Percentiles rank a stretch among this genome's conserved stretches.
These are phyloP conservation scores for Colletotrichum musicola DNA, from an alignment of 2,329 filamentous ascomycete genomes.

Conservation along the genomic window DNA sequence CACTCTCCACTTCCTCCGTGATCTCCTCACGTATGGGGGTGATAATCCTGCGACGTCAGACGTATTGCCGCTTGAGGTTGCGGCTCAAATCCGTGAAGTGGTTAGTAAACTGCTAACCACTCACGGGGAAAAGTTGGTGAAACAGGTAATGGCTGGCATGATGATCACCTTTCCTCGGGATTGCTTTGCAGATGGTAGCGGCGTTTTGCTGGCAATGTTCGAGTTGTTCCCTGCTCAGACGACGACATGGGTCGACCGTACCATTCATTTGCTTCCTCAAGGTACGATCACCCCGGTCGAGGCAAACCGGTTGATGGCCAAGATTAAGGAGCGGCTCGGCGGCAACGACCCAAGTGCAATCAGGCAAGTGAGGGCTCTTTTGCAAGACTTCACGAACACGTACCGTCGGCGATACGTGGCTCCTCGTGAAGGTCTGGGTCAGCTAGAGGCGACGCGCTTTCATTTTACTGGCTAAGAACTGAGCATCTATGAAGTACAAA, in stretches of 20 bases:
- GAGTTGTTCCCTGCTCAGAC: constrained; percentile 86
- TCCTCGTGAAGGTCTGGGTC: constrained; percentile 90
- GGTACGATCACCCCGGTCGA: constrained; percentile 86
- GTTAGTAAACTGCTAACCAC: constrained; percentile 78
- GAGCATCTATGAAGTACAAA: not conserved
- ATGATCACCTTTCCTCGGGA: constrained; percentile 99
- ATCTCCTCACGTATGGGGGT: constrained; percentile 89
- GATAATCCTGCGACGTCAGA: constrained; percentile 76
- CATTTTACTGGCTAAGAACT: constrained; percentile 66
- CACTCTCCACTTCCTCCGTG: constrained; percentile 91
- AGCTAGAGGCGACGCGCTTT: constrained; percentile 88
- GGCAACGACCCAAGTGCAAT: constrained; percentile 71
- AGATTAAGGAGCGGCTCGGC: constrained; percentile 82
- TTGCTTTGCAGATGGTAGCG: constrained; percentile 94
- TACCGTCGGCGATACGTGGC: constrained; percentile 95
- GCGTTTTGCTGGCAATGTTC: constrained; percentile 90
- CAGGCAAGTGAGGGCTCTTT: constrained; percentile 82
- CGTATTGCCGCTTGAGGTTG: constrained; percentile 68
- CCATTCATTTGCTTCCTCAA: constrained; percentile 84
- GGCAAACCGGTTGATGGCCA: constrained; percentile 82
- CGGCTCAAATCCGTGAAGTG: constrained; percentile 76
- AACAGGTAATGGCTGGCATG: constrained; percentile 95
- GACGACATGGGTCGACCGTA: constrained; percentile 84
- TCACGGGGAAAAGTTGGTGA: constrained; percentile 83
- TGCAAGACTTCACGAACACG: constrained; percentile 97